phyloP scores from a whole-genome alignment of 345 rosid species.

The Eucalyptus leucophloia region DNA sequence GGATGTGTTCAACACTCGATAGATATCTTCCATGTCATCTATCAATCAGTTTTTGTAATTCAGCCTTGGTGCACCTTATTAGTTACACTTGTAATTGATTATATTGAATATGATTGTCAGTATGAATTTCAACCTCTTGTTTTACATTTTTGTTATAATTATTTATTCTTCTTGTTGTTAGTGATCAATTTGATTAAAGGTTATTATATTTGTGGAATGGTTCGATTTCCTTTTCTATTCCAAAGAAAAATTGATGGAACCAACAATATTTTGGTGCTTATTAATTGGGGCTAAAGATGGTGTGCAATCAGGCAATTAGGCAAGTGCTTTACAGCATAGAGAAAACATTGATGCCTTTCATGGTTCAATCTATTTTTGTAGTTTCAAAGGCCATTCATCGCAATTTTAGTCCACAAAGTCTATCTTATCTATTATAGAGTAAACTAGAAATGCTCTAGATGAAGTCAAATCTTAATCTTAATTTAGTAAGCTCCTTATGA shows the following conservation, averaged over 20 bases:
- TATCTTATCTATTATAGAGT: background rate
- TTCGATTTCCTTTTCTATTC: background rate
- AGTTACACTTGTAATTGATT: background rate
- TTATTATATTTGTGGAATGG: background rate
- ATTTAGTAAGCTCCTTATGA: background rate
- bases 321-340: background rate
- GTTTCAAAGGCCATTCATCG: background rate
- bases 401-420: background rate
- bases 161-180: background rate
- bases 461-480: background rate
- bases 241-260: background rate
- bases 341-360: background rate
- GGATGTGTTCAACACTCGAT: background rate
- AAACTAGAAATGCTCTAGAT: background rate
- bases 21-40: background rate
- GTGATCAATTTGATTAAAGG: background rate
- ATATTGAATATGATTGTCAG: background rate
- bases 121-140: background rate
- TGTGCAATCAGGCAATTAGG: background rate
- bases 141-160: background rate
- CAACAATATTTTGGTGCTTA: background rate
- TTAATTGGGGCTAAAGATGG: background rate
- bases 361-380: background rate
- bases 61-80: background rate
- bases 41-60: background rate